These are phyloP conservation scores for Leucosporidium yakuticum DNA, from an alignment of 768 basidiomycete genomes.

Conservation along the genomic window DNA sequence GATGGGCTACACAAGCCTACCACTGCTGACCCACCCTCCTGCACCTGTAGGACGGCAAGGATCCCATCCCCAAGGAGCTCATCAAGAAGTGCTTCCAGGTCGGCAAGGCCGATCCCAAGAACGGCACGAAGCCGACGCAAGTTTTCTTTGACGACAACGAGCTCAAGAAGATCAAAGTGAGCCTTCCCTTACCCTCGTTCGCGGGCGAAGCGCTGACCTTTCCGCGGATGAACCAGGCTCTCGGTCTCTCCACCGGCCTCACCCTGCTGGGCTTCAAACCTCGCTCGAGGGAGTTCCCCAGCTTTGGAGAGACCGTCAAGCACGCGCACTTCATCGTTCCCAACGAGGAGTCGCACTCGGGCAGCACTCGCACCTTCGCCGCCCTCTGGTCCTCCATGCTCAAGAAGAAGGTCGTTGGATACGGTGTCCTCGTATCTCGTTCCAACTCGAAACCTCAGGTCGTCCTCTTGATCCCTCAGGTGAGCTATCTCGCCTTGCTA, in stretches of 20 bases:
- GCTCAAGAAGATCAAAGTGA: slow-evolving; percentile 34
- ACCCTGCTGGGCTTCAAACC: slow-evolving; percentile 86
- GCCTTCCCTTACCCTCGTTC: not conserved
- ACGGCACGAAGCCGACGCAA: slow-evolving; percentile 30
- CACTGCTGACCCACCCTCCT: too few species aligned
- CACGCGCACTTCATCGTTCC: slow-evolving; percentile 89
- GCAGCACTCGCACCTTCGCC: slow-evolving; percentile 85
- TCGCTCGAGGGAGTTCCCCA: slow-evolving; percentile 47
- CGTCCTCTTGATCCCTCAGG: slow-evolving; percentile 82
- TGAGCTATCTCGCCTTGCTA: slow-evolving; percentile 38
- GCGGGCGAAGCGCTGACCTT: not conserved
- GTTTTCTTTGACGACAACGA: slow-evolving; percentile 36
- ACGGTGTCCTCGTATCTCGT: slow-evolving; percentile 58
- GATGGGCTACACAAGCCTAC: not conserved
- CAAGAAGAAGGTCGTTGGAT: slow-evolving; percentile 70
- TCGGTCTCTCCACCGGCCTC: slow-evolving; percentile 78
- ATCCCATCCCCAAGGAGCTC: slow-evolving; percentile 40
- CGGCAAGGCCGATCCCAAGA: slow-evolving; percentile 37
- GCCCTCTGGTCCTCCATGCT: slow-evolving; percentile 78
- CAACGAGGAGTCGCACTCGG: slow-evolving; percentile 72
- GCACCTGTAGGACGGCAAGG: slow-evolving; percentile 39
- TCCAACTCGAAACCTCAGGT: slow-evolving; percentile 70
- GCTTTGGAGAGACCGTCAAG: slow-evolving; percentile 84
- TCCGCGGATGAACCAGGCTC: slow-evolving; percentile 53
- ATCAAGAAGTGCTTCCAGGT: slow-evolving; percentile 46